Evolutionary conservation across 73 alveolate genomes (phyloP).

Genomic region (Paraurostyla sp.): DNA sequence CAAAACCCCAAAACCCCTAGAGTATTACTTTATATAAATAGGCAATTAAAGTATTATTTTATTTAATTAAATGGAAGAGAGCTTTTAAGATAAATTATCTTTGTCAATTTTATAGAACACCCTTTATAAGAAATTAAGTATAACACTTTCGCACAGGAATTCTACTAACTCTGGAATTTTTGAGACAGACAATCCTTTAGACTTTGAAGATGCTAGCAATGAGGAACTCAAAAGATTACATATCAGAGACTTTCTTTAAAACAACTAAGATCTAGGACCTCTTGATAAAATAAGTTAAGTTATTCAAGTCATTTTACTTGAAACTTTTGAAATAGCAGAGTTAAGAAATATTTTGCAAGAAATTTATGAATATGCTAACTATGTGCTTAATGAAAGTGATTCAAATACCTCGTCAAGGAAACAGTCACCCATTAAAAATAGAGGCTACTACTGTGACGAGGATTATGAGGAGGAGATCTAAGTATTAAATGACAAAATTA

Average conservation of each 20-base stretch:
- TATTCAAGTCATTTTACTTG: background rate
- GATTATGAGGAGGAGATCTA: constrained; percentile 30
- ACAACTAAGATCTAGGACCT: background rate
- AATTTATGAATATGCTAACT: background rate
- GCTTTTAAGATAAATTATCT: no score
- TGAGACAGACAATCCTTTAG: background rate
- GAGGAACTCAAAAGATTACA: background rate
- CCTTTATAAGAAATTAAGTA: background rate
- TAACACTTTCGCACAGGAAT: background rate
- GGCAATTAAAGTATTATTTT: no score
- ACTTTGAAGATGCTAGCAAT: background rate
- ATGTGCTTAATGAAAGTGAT: background rate
- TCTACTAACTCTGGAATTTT: no score
- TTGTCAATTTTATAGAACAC: no score
- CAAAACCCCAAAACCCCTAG: no score
- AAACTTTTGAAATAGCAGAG: background rate
- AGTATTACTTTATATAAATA: no score
- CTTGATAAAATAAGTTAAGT: background rate
- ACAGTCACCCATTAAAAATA: background rate
- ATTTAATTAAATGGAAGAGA: no score
- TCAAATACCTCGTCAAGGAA: background rate
- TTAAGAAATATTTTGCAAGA: background rate
- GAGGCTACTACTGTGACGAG: background rate
- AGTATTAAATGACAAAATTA: background rate
- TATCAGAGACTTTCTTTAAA: background rate